Evolutionary conservation across 2,329 filamentous ascomycete genomes (phyloP), one percentile per base, ranked within the genome.

Genomic region (Aspergillus jensenii): DNA sequence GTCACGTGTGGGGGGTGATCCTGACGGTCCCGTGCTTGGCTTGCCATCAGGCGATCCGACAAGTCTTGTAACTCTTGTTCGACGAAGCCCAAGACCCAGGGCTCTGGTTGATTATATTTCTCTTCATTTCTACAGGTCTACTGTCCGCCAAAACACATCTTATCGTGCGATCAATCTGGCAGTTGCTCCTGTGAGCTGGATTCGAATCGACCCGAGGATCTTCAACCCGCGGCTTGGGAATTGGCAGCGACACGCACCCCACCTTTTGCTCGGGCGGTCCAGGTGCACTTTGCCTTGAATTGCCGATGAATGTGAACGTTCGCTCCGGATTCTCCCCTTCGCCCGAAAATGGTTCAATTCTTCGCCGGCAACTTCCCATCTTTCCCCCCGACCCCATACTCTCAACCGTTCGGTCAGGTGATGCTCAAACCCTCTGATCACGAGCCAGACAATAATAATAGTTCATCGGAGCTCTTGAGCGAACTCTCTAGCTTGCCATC

Each of bases 311-410:
- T 43, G 54, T 58, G 56, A 63, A 57, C 43, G 44, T 55, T 65
- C 15, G 27, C 63, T 64, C 68, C 64, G 66, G 63, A 65, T 67
- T 27, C 59, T 67, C 67, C 67, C 69, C 62, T 67, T 70, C 61
- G 62, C 63, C 69, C 68, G 68, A 68, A 59, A 62, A 61, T 62
- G 50, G 60, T 58, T 62, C 54, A 45, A 67, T 55, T 63, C 62
- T 61, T 65, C 59, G 59, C 64, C 53, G 58, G 56, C 48, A 46
- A 48, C 44, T 9, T 31, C 27, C 27, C 27, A 31, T 31, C 27
- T 31, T 31, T 54, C 59, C 21, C 41, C 12, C 31, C 46, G 27
- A 48, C 31, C 45, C 19, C 17, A 45, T 47, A 47, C 33, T 56
- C 27, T 31, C 27, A 31, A n/a, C 35, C 5, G 35, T 49, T 43